Base-by-base conservation (phyloP, 75 land plant species). In the Pinus taeda region DNA sequence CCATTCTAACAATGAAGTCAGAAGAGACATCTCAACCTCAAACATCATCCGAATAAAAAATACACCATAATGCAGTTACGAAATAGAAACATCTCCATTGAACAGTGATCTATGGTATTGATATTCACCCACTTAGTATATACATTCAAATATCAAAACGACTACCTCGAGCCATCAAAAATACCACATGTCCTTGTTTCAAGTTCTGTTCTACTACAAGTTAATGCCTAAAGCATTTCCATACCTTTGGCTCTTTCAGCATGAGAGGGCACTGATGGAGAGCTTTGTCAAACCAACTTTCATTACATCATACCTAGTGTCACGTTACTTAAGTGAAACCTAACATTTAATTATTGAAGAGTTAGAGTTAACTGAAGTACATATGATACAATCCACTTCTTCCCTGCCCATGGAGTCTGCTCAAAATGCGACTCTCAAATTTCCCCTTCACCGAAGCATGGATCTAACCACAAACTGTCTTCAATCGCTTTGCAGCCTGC, bases 401-500 rank as follows among this genome's bases (percentile, higher is more conserved):
- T 39, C 49, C 45, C 4, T 20, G 71, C 20, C 71, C 45, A 15
- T 20, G 71, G 11, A 36, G 15, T 45, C 11, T 20, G 9, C 39
- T 21, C 55, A 37, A n/a, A 69, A 69, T 37, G 72, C n/a, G 20
- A 5, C 12, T 45, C 7, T 13, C 12, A 14, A 7, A 18, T 69
- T n/a, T 42, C 22, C 55, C 36, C 20, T 30, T 65, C 20, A 20
- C 42, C 24, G 8, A 18, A 22, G 22, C 53, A 39, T 39, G 14
- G 22, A 69, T 42, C 72, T 69, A 69, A 69, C 55, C 49, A 69
- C 84, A 84, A 22, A 84, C 86, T 8, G 87, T 81, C 80, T 91
- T 93, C 53, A 88, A 80, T 67, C 96, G 86, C 81, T 90, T 95
- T 13, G 96, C 98, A 64, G 96, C 89, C 45, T 93, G 86, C 79